Evolutionary conservation across 2,329 filamentous ascomycete genomes (phyloP).

Genomic region (Colletotrichum gigasporum): DNA sequence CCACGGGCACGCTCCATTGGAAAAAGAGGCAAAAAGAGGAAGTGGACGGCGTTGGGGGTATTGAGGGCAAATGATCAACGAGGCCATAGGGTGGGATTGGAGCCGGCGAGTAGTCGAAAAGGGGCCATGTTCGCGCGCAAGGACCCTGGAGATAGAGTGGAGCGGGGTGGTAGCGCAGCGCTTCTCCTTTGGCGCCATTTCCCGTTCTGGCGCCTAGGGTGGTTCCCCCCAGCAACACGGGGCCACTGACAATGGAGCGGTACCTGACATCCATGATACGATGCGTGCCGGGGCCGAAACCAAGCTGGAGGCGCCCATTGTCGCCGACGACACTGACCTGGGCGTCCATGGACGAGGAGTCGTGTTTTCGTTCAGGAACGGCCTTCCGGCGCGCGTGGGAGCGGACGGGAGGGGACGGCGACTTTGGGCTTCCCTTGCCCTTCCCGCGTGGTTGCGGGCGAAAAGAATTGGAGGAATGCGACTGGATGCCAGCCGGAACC

Average conservation of each 20-base stretch:
- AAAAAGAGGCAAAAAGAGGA: constrained; percentile 26
- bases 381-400: no score
- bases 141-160: constrained; percentile 20
- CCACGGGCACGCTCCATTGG: constrained; percentile 24
- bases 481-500: background rate
- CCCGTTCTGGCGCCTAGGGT: constrained; percentile 26
- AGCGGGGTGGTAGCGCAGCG: constrained; percentile 9
- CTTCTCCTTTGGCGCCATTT: constrained; percentile 25
- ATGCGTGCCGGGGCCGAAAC: constrained; percentile 12
- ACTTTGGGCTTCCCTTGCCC: no score
- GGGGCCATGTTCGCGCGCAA: constrained; percentile 26
- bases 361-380: background rate
- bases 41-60: constrained; percentile 25
- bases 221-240: constrained; percentile 16
- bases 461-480: background rate
- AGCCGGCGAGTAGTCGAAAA: constrained; percentile 28
- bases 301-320: background rate
- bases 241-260: constrained; percentile 8
- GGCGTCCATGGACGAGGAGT: background rate
- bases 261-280: constrained; percentile 25
- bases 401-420: no score
- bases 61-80: constrained; percentile 18
- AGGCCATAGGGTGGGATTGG: constrained; percentile 28
- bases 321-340: background rate
- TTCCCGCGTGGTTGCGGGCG: no score